Percentiles rank a stretch among this genome's conserved stretches.
phyloP scores from a whole-genome alignment of 108 stramenopile genomes.

The Skeletonema potamos region DNA sequence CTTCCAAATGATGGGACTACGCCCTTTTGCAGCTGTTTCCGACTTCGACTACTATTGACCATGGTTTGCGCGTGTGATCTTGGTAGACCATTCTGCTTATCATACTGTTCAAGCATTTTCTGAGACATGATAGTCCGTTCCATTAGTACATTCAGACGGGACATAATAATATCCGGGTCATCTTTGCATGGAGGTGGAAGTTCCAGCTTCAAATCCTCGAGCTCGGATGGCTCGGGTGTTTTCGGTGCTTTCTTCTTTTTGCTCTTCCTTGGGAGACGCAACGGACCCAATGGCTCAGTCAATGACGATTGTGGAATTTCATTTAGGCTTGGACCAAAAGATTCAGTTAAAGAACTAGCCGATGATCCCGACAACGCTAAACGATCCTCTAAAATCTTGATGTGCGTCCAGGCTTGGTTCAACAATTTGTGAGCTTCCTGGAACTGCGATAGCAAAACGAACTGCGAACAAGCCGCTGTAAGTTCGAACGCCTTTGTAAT shows the following conservation, averaged over 20 bases:
- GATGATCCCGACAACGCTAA: neutral
- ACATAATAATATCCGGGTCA: slow-evolving; percentile 29
- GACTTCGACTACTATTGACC: neutral
- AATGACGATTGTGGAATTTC: neutral
- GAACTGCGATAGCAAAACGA: slow-evolving; percentile 12
- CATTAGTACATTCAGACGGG: slow-evolving; percentile 19
- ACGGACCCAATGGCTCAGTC: neutral
- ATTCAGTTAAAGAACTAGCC: neutral
- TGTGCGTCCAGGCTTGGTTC: slow-evolving; percentile 17
- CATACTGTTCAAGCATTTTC: slow-evolving; percentile 17
- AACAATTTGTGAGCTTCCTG: slow-evolving; percentile 1
- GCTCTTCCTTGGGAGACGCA: slow-evolving; percentile 1
- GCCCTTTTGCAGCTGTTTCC: neutral
- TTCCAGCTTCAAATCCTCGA: no score
- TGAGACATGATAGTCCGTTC: slow-evolving; percentile 26
- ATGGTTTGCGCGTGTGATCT: neutral
- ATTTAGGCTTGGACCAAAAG: neutral
- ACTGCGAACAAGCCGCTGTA: slow-evolving; percentile 20
- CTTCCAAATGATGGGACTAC: neutral
- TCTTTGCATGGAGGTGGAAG: slow-evolving; percentile 15
- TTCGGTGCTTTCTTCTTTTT: neutral
- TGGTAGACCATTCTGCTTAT: neutral
- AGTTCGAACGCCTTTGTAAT: slow-evolving; percentile 11
- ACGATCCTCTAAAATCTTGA: slow-evolving; percentile 6
- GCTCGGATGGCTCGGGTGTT: neutral